Base-by-base conservation (phyloP, 2,329 filamentous ascomycete genomes). In the Huntiella omanensis region DNA sequence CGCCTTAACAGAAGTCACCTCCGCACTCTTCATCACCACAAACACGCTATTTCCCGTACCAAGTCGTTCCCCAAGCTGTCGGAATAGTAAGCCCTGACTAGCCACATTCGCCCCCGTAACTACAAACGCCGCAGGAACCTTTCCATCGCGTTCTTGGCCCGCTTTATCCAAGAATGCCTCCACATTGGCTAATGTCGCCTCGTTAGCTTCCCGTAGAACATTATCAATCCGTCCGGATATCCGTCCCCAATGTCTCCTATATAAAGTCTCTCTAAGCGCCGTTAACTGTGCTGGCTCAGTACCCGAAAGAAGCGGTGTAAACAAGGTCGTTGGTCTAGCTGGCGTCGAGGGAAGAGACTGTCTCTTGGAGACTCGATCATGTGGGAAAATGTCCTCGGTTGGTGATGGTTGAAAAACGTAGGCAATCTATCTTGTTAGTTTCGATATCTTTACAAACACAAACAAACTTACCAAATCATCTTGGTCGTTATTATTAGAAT, bases 91-190 rank as follows among this genome's bases (percentile, higher is more conserved):
- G 37, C 76, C 73, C 58, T 86, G 80, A 1, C 80, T 80, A 33
- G 81, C 77, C 53, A 86, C 80, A 52, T 83, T 85, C 5, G 83
- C 80, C 0, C 83, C 84, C 6, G 81, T 82, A 49, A 84, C 71
- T 53, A 88, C 75, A 53, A 88, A 78, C 2, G 73, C 80, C 5
- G 79, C 72, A 0, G 80, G 76, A 35, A 84, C 70, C 40, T 42
- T 41, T 5, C 38, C 33, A 4, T 42, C 48, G 17, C 32, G 38
- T 10, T 43, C 16, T n/a, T 42, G 33, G 2, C n/a, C 45, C 3
- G 48, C 40, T 11, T 19, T 33, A 16, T 63, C 58, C 7, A 79
- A 61, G 58, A 81, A 81, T 1, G 58, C 58, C 5, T 68, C 64
- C 7, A 81, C 74, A 45, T 75, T 65, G 28, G 70, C 61, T 15